A percentile compares a stretch with the other conserved stretches of the same genome.
Evolutionary conservation across 2,329 filamentous ascomycete species (phyloP).

Genomic region (Alternaria arbusti): DNA sequence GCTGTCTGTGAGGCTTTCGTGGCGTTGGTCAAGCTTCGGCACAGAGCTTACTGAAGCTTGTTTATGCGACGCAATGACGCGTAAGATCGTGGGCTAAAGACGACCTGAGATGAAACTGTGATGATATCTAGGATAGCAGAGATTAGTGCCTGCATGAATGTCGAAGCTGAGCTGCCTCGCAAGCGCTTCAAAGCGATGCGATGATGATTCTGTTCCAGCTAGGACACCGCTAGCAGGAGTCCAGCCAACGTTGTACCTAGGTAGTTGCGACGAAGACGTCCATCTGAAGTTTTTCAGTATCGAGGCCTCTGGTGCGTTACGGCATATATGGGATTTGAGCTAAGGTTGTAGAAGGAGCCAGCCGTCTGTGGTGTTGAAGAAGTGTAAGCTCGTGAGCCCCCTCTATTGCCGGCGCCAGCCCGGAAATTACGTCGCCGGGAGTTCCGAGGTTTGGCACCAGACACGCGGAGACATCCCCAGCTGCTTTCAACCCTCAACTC

Average conservation of each 20-base stretch:
- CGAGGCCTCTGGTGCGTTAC: not conserved
- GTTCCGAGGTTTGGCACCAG: not conserved
- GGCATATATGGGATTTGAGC: not conserved
- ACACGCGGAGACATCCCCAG: not conserved
- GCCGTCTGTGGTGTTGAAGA: not conserved
- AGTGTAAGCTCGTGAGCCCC: not conserved
- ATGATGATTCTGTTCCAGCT: not conserved
- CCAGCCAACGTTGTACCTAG: not conserved
- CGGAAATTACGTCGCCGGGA: not conserved
- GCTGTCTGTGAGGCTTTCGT: not conserved
- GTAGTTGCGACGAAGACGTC: not conserved
- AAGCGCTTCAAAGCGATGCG: not conserved
- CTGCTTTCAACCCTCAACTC: not conserved
- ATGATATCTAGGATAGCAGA: not conserved
- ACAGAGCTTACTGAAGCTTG: constrained; percentile 2
- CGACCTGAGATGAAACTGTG: not conserved
- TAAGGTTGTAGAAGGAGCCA: not conserved
- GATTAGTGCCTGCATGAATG: not conserved
- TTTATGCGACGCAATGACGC: not conserved
- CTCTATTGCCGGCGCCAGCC: not conserved
- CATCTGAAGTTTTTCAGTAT: not conserved
- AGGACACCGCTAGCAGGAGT: not conserved
- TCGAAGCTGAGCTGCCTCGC: not conserved
- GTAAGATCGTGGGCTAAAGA: not conserved
- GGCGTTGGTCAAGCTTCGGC: constrained; percentile 3